phyloP scores from a whole-genome alignment of 495 filamentous ascomycete genomes.

The Hypoxylon fragiforme region DNA sequence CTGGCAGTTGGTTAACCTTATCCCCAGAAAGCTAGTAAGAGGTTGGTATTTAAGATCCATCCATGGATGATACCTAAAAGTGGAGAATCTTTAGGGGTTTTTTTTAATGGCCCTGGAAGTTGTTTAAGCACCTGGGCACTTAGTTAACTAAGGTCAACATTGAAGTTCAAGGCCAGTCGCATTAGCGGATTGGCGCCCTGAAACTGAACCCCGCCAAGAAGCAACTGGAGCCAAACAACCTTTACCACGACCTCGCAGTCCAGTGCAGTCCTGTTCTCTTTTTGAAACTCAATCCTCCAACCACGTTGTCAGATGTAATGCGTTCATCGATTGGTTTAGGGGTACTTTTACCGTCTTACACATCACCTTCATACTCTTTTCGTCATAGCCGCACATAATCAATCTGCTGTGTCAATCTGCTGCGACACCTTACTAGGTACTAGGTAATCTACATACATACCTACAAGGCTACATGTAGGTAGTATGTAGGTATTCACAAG shows the following conservation, averaged over 20 bases:
- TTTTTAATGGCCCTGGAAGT: too few relatives aligned
- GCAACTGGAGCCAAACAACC: conserved; percentile 12
- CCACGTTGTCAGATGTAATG: conserved; percentile 21
- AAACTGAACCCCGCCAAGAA: conserved; percentile 32
- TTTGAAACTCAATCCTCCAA: conserved; percentile 28
- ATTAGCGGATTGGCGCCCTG: conserved; percentile 34
- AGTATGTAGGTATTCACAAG: too few relatives aligned
- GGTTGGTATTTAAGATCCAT: too few relatives aligned
- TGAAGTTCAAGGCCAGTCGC: conserved; percentile 15
- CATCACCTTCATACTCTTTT: not conserved
- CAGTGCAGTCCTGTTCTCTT: too few relatives aligned
- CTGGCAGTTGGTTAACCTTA: not conserved
- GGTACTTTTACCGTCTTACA: not conserved
- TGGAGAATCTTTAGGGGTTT: too few relatives aligned
- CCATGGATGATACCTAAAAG: too few relatives aligned
- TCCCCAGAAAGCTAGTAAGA: not conserved
- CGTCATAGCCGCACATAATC: not conserved
- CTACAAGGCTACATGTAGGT: too few relatives aligned
- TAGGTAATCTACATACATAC: too few relatives aligned
- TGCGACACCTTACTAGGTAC: too few relatives aligned
- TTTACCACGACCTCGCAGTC: conserved; percentile 18
- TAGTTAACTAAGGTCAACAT: too few relatives aligned
- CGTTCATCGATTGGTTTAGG: conserved; percentile 16
- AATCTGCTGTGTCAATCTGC: too few relatives aligned
- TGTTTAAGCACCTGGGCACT: not conserved